Evolutionary conservation across 2,329 filamentous ascomycete species (phyloP), one percentile per base, ranked within the genome.

Genomic region (Fusarium ambrosium): DNA sequence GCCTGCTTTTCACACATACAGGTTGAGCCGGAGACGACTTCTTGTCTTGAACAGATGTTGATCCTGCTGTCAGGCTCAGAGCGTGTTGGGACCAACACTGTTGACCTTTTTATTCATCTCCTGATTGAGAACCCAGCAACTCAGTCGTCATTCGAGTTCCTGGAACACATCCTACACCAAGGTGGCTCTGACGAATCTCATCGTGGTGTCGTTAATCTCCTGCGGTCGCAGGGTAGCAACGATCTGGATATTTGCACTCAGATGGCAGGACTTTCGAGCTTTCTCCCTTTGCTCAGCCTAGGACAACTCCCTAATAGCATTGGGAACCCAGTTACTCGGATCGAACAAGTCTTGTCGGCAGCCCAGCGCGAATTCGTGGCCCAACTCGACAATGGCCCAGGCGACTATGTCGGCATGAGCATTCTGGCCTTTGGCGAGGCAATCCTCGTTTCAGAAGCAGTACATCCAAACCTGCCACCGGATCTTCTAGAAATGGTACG

Each of bases 341-440:
- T 60, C 16, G 34, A 9, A n/a, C 29, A 41, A 18, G 56, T 60
- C 20, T n/a, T 60, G 56, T 29, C 56, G 6, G 56, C 56, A 60
- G 56, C 56, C 34, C 56, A 60, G 34, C 16, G 36, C n/a, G 56
- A 60, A 41, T 60, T 60, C 22, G 4, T 41, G 34, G 36, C 34
- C 16, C 56, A 60, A 22, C 56, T 60, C 9, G 34, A 41, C 13
- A 60, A 34, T 22, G 56, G 56, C 14, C 32, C 32, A 6, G 56
- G 56, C 16, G 56, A 60, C 34, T 60, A 60, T 29, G 24, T 60
- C 24, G 56, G 56, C 3, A 60, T 60, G 56, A 60, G 20, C 22
- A 20, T 60, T 6, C 56, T 60, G 16, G 56, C 29, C 34, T 60
- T 60, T 41, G 56, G 56, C 13, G 27, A 39, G 18, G 56, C 34